Conservation (phyloP, 78 protist species). For the Dictyostelium firmibasis region DNA sequence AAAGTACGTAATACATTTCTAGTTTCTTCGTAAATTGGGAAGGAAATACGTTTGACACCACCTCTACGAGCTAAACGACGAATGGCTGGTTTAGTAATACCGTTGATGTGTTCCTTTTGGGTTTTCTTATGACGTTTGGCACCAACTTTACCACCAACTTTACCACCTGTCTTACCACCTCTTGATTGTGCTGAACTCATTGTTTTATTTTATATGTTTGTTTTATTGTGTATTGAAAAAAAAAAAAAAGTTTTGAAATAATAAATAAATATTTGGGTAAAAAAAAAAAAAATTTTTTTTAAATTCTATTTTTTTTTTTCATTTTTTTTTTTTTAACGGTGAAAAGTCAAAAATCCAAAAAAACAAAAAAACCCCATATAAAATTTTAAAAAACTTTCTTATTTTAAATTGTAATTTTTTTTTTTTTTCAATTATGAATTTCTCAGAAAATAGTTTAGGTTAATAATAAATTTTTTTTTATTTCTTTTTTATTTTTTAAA, state of each 20-base stretch:
- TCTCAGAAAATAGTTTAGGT: not conserved
- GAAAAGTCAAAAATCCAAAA: not conserved
- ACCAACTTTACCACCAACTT: constrained; percentile 98
- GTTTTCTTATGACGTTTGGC: constrained; percentile 97
- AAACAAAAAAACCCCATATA: not conserved
- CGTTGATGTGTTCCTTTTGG: constrained; percentile 94
- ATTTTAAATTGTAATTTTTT: not conserved
- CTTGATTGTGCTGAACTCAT: constrained; percentile 8
- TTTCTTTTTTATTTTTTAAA: not conserved
- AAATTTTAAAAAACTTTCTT: not conserved
- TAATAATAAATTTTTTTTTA: not conserved
- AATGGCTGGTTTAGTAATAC: constrained; percentile 98
- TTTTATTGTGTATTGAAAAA: not conserved
- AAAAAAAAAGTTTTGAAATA: not conserved
- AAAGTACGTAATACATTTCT: constrained; percentile 89
- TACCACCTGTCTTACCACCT: constrained; percentile 96
- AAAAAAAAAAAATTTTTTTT: not conserved
- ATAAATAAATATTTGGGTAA: not conserved
- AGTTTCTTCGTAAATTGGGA: constrained; percentile 97
- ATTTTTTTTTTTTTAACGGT: not conserved
- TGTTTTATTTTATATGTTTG: not conserved
- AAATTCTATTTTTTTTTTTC: no score
- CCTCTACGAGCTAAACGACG: constrained; percentile 97
- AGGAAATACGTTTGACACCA: constrained; percentile 97
- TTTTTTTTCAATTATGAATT: not conserved